Conservation (phyloP, 1,284 basidiomycete species). For the Mycena sp. region DNA sequence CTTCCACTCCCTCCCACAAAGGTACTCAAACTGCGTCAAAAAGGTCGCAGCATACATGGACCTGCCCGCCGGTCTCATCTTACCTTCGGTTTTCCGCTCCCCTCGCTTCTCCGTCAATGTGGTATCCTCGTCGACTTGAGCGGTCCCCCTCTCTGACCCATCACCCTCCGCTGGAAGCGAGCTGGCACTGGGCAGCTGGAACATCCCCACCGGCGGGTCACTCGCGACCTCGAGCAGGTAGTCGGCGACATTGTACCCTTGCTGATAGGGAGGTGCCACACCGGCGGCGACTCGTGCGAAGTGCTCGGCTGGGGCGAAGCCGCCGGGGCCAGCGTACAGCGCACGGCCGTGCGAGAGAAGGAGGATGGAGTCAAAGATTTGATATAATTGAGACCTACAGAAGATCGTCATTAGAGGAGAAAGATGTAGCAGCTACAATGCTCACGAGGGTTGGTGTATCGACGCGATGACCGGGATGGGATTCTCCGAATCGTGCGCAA, state of each 20-base stretch:
- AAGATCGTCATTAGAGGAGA: slow-evolving; percentile 1
- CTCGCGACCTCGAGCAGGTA: slow-evolving; percentile 88
- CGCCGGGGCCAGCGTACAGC: slow-evolving; percentile 84
- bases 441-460: slow-evolving; percentile 86
- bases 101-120: slow-evolving; percentile 11
- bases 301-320: slow-evolving; percentile 69
- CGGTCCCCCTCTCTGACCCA: slow-evolving; percentile 22
- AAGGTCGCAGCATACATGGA: slow-evolving; percentile 73
- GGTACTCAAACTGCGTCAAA: slow-evolving; percentile 85
- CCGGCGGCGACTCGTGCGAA: slow-evolving; percentile 57
- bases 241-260: slow-evolving; percentile 91
- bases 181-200: slow-evolving; percentile 40
- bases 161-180: not conserved
- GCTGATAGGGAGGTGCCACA: slow-evolving; percentile 48
- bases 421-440: not conserved
- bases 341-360: slow-evolving; percentile 82
- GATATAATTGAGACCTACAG: slow-evolving; percentile 81
- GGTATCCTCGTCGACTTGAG: slow-evolving; percentile 22
- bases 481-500: slow-evolving; percentile 74
- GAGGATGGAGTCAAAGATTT: slow-evolving; percentile 83
- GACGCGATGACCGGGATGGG: slow-evolving; percentile 86
- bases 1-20: slow-evolving; percentile 86
- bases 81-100: not conserved
- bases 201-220: slow-evolving; percentile 60
- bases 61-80: not conserved